These are phyloP conservation scores for Hypoxylon subgilvum DNA, from an alignment of 495 filamentous ascomycete species.

Conservation along the genomic window DNA sequence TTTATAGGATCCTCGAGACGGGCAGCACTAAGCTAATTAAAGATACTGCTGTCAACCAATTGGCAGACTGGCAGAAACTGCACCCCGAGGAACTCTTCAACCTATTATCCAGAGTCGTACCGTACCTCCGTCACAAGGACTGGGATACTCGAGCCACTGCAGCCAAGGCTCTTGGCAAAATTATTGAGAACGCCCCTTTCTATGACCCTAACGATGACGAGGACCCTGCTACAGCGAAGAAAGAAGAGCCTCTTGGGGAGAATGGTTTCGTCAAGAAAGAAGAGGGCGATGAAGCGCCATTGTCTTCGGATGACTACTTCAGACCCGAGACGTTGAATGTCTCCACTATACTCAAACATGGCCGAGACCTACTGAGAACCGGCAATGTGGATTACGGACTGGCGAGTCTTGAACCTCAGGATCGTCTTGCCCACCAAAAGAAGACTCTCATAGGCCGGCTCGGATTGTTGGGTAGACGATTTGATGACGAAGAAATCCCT, in stretches of 20 bases:
- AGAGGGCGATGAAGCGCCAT: slow-evolving; percentile 47
- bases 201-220: slow-evolving; percentile 84
- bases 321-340: slow-evolving; percentile 78
- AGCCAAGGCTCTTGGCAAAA: slow-evolving; percentile 89
- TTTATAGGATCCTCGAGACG: slow-evolving; percentile 83
- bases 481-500: slow-evolving; percentile 81
- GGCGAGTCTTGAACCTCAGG: slow-evolving; percentile 77
- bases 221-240: slow-evolving; percentile 49
- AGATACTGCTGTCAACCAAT: slow-evolving; percentile 93
- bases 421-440: slow-evolving; percentile 83
- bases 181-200: slow-evolving; percentile 82
- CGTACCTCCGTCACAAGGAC: slow-evolving; percentile 87
- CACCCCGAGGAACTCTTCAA: slow-evolving; percentile 98
- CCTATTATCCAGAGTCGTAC: slow-evolving; percentile 90
- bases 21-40: slow-evolving; percentile 93
- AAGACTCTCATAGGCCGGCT: slow-evolving; percentile 82
- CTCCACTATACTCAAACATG: slow-evolving; percentile 75
- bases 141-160: slow-evolving; percentile 95
- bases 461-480: slow-evolving; percentile 78
- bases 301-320: slow-evolving; percentile 63
- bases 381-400: slow-evolving; percentile 82
- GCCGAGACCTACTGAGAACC: slow-evolving; percentile 81
- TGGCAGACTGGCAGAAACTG: slow-evolving; percentile 95
- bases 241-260: slow-evolving; percentile 52
- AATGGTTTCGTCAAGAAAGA: slow-evolving; percentile 57